Evolutionary conservation across 345 rosid species (phyloP), one percentile per base, ranked within the genome.

Genomic region (Hypericum androsaemum): DNA sequence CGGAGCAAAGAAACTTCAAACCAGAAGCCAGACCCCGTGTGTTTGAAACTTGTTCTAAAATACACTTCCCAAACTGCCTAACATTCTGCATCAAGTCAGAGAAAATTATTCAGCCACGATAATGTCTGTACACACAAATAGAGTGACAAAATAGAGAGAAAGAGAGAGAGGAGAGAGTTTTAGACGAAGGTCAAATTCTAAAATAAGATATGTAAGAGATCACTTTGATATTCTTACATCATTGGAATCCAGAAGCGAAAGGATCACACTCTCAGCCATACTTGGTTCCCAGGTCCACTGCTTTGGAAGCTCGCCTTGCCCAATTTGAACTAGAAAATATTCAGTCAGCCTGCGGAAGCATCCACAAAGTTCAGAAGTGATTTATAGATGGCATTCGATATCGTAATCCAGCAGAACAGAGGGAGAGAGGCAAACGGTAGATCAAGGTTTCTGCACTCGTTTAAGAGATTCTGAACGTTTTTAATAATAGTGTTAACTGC

Each of bases 271-370:
- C 71, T 85, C 82, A 12, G 80, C 75, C 96, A 90, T 90, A 63
- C 72, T 69, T 53, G 96, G 95, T 62, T 87, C 94, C 96, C 96
- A 90, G 43, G 74, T 72, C 98, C 96, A 90, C 69, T 82, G 88
- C 70, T 79, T 81, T 61, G 66, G 67, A 61, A 72, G 77, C 56
- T 84, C 84, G 43, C 76, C 74, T 62, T 65, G 80, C 28, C 83
- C 88, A 67, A 80, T 66, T 65, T 74, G 79, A 68, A 81, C 73
- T 55, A 83, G 56, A 77, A 84, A 92, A 74, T 77, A 71, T 43
- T 79, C 74, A 61, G 87, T 73, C 64, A 84, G 81, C 80, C 98
- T 92, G 80, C 48, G 71, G 67, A 69, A 57, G 49, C 41, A 51
- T 37, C 46, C 60, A 58, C 36, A 50, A 63, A 22, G 52, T 28